Base-by-base conservation (phyloP, 1,139 yeast species). In the Taiozyma sp. region DNA sequence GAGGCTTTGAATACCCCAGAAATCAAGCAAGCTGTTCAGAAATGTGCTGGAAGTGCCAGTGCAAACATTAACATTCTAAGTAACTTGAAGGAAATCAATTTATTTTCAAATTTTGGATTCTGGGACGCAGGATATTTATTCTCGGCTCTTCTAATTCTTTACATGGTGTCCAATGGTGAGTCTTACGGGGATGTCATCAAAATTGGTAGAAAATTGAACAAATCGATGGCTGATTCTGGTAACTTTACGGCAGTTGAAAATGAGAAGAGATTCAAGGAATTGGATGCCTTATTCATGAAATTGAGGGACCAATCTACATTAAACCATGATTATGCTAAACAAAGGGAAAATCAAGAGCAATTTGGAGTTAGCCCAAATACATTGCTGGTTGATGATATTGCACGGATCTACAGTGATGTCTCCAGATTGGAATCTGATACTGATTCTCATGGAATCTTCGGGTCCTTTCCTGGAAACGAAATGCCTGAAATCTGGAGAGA, bases 81-180 rank as follows among this genome's bases (percentile, higher is more conserved):
- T 26, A 69, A 69, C 48, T 63, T 78, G 46, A 71, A 68, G 45
- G 66, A 66, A 42, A 60, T 67, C 50, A 66, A 71, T 10, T 60
- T 71, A 55, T 60, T 77, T 28, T 76, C 77, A 41, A 64, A 70
- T 19, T 68, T 73, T 51, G 83, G 81, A 13, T 77, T 74, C 59
- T 77, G 80, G 77, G 82, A 79, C 60, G 70, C 77, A 39, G 79
- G 77, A 57, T 77, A 76, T 60, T 63, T 78, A 47, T 77, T 71
- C 56, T 68, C 75, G 10, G 73, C 82, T 0, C 56, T 76, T 14
- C 58, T 75, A 40, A 65, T 75, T 21, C 63, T 76, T 34, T 62
- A 75, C 32, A 71, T 77, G 64, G 68, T 74, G 28, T 53, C 58
- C 14, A 51, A 53, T 1, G 55, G 56, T 21, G 72, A 70, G n/a